Evolutionary conservation across 352 stramenopile species (phyloP).

Genomic region (Blastocystis sp.): DNA sequence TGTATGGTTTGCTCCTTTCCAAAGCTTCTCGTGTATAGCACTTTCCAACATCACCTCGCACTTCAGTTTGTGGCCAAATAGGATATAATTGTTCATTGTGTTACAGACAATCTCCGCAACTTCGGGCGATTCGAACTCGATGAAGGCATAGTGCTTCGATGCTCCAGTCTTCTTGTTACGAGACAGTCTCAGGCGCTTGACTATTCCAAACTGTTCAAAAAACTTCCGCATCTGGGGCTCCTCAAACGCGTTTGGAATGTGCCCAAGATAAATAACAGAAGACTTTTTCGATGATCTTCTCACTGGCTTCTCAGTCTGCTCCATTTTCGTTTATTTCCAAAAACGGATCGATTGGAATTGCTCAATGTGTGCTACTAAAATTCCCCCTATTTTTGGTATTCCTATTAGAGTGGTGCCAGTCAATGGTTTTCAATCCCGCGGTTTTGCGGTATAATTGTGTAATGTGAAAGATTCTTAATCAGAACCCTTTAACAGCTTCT

Average conservation of each 20-base stretch:
- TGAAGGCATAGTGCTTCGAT: slow-evolving; percentile 89
- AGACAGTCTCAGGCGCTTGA: slow-evolving; percentile 80
- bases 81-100: slow-evolving; percentile 87
- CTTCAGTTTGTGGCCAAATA: slow-evolving; percentile 83
- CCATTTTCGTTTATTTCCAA: background rate
- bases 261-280: slow-evolving; percentile 87
- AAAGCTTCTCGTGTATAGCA: slow-evolving; percentile 78
- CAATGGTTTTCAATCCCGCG: background rate
- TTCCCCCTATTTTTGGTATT: background rate
- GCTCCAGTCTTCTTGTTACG: slow-evolving; percentile 84
- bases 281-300: slow-evolving; percentile 15
- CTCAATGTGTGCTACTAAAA: background rate
- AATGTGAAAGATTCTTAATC: background rate
- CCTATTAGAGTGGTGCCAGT: too few relatives aligned
- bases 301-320: background rate
- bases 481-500: background rate
- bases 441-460: background rate
- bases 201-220: slow-evolving; percentile 87
- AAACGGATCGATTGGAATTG: too few relatives aligned
- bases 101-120: slow-evolving; percentile 82
- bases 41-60: slow-evolving; percentile 80
- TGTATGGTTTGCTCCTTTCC: slow-evolving; percentile 74
- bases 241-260: slow-evolving; percentile 87
- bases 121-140: slow-evolving; percentile 84
- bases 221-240: slow-evolving; percentile 86